phyloP scores from a whole-genome alignment of 495 filamentous ascomycete species.

The Bacidia rubella region DNA sequence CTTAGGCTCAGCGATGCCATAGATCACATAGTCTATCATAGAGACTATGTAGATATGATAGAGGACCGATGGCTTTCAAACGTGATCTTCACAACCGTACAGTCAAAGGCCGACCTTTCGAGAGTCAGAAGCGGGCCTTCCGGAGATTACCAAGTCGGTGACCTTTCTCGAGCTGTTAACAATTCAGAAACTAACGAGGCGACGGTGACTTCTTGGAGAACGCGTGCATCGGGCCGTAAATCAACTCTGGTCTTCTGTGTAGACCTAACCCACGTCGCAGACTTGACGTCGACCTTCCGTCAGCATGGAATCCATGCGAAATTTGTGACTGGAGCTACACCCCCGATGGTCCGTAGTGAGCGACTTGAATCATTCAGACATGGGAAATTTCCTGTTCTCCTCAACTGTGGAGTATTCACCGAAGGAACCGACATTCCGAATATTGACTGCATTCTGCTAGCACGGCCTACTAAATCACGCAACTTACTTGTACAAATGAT shows the following conservation, averaged over 20 bases:
- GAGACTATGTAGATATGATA: conserved; percentile 93
- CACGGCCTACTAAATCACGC: conserved; percentile 74
- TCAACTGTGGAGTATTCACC: conserved; percentile 95
- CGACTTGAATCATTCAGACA: conserved; percentile 59
- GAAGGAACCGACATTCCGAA: conserved; percentile 97
- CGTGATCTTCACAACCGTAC: conserved; percentile 85
- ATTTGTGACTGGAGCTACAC: conserved; percentile 69
- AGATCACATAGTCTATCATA: conserved; percentile 92
- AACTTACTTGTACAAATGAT: conserved; percentile 97
- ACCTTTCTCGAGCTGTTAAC: conserved; percentile 71
- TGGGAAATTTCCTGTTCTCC: conserved; percentile 68
- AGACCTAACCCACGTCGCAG: conserved; percentile 64
- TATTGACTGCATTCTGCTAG: conserved; percentile 85
- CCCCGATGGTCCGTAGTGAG: conserved; percentile 46
- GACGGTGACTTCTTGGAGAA: conserved; percentile 71
- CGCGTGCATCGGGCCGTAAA: conserved; percentile 54
- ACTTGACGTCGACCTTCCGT: conserved; percentile 63
- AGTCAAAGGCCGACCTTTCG: conserved; percentile 63
- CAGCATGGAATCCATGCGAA: conserved; percentile 66
- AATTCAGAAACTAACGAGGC: conserved; percentile 64
- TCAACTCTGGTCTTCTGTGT: conserved; percentile 92
- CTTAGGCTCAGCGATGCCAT: conserved; percentile 76
- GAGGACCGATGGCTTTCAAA: conserved; percentile 70
- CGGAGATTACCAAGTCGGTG: conserved; percentile 65
- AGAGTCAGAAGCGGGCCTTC: conserved; percentile 46